Base-by-base conservation (phyloP, 805 yeast species). In the Pichia occidentalis region DNA sequence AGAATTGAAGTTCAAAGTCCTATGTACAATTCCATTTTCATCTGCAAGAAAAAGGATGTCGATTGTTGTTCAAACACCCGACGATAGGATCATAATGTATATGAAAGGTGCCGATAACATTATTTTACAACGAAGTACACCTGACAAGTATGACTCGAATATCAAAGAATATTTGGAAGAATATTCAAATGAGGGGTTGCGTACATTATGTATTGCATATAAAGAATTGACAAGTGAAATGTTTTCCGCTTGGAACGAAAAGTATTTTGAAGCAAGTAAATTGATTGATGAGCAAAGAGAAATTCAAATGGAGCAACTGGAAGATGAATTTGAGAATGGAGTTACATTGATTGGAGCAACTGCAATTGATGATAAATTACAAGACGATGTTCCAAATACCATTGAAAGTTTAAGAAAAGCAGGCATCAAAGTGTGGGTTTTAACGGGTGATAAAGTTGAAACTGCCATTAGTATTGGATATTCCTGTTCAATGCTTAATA, bases 401-500 rank as follows among this genome's bases (percentile, higher is more conserved):
- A 83, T 83, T 49, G 71, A 80, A 12, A 56, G 76, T 28, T 65
- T 83, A 35, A 74, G 77, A 5, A 63, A 70, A 33, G 90, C 88
- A 0, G 92, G 92, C 34, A 77, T 83, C 50, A 83, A 83, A 56
- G 63, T 83, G 34, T 83, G 92, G 92, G 88, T 83, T 37, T 65
- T 83, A 22, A 83, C 92, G 8, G 92, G 92, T 46, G 92, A 83
- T 59, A 76, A 79, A 56, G 76, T 83, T 36, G 92, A 83, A 59
- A 83, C 92, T 8, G 92, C 92, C 3, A 83, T 83, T 54, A 80
- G 81, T 54, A 83, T 83, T 57, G 92, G 90, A 1, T 83, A 79
- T 53, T 77, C 85, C 12, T 83, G 90, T 60, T 80, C 82, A 45
- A 64, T 83, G 49, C 63, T 83, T 36, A 76, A 74, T 34, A 76